Evolutionary conservation across 2,329 filamentous ascomycete genomes (phyloP).

Genomic region (Ophiostoma fasciatum): DNA sequence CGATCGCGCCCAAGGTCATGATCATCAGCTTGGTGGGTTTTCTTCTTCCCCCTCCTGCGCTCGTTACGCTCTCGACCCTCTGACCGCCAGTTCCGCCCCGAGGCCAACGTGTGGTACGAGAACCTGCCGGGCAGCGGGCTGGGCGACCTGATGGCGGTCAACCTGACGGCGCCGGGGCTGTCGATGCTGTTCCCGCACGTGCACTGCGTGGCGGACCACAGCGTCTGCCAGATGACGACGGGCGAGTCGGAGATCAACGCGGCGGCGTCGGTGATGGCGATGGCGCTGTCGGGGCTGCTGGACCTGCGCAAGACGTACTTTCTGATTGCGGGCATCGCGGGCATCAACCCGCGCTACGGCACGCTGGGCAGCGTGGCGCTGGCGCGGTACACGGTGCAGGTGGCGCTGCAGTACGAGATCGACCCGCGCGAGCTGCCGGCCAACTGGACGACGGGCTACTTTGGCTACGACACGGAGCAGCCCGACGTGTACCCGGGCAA

Average conservation of each 20-base stretch:
- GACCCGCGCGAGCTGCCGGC: slow-evolving; percentile 52
- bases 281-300: slow-evolving; percentile 47
- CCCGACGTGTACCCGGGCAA: slow-evolving; percentile 42
- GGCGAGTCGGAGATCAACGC: slow-evolving; percentile 65
- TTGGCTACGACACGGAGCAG: slow-evolving; percentile 42
- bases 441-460: slow-evolving; percentile 53
- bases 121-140: slow-evolving; percentile 30
- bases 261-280: slow-evolving; percentile 47
- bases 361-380: slow-evolving; percentile 55
- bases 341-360: slow-evolving; percentile 53
- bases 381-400: slow-evolving; percentile 55
- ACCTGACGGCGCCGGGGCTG: slow-evolving; percentile 45
- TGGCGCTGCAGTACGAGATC: slow-evolving; percentile 62
- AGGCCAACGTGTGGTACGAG: slow-evolving; percentile 46
- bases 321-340: slow-evolving; percentile 56
- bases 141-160: slow-evolving; percentile 40
- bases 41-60: background rate
- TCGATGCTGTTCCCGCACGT: slow-evolving; percentile 50
- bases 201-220: slow-evolving; percentile 45
- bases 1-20: slow-evolving; percentile 42
- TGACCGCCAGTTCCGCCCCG: slow-evolving; percentile 38
- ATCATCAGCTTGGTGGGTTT: slow-evolving; percentile 44
- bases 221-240: slow-evolving; percentile 53
- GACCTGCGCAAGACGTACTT: slow-evolving; percentile 56
- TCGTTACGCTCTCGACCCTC: background rate